Evolutionary conservation across 2,329 filamentous ascomycete genomes (phyloP), one percentile per base, ranked within the genome.

Genomic region (Calonectria pauciramosa): DNA sequence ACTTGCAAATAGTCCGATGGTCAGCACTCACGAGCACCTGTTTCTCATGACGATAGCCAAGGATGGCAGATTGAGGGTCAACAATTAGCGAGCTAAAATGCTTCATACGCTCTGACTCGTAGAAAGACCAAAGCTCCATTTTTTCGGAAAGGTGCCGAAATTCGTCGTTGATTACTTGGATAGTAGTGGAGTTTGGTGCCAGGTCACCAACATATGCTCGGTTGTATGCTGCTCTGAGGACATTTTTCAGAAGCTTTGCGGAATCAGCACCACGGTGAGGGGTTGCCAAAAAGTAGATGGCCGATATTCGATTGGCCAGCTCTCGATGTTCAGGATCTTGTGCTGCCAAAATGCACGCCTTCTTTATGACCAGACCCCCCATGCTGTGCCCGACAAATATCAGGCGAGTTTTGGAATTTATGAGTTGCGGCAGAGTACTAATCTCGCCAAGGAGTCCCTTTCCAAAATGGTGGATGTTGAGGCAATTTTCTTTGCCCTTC

Each of bases 341-440:
- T 13, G 77, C 78, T 23, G 83, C 82, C 16, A 85, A 75, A 41
- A 86, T 82, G 71, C 83, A 86, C 30, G 84, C 83, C 44, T 81
- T 75, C 54, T 81, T 80, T 14, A 76, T 80, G 18, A 87, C 83
- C 59, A 82, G 80, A n/a, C 87, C 87, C 1, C 88, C 87, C 87
- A 89, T 88, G 44, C 84, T 86, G 74, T 89, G 88, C 1, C 80
- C 86, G 18, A 89, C 81, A 16, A 89, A 80, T 5, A 89, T 82
- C n/a, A 89, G 84, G 2, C 82, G 82, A 10, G 76, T 78, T n/a
- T 11, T 36, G n/a, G 73, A 75, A 30, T 68, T 49, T 11, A n/a
- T 38, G 23, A 83, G 51, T 30, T 51, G 70, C 63, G 81, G 82
- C 14, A 77, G 81, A 8, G 75, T 78, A 34, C 70, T 75, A 3